Percentiles rank a stretch among this genome's conserved stretches.
Evolutionary conservation across 345 rosid genomes (phyloP).

Genomic region (Aquilaria malaccensis): DNA sequence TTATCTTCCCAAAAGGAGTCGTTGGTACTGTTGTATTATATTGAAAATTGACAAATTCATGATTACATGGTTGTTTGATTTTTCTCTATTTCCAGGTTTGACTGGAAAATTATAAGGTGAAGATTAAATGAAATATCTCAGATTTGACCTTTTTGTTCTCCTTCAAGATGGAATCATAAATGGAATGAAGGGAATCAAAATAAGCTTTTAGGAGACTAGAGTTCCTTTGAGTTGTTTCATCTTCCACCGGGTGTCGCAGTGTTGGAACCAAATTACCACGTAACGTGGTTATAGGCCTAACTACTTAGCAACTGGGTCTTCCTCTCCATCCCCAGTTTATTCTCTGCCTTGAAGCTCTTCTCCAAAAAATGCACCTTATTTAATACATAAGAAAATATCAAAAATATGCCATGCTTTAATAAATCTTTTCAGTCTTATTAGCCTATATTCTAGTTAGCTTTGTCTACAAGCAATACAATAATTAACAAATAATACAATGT

Average conservation of each 20-base stretch:
- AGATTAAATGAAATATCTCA: constrained; percentile 34
- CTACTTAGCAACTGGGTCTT: constrained; percentile 81
- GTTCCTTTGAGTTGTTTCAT: constrained; percentile 83
- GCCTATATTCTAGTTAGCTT: background rate
- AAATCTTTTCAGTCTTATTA: too few relatives aligned
- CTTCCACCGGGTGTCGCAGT: constrained; percentile 92
- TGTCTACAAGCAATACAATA: background rate
- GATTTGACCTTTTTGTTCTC: constrained; percentile 64
- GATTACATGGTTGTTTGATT: too few relatives aligned
- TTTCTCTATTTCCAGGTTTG: too few relatives aligned
- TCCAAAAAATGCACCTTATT: constrained; percentile 68
- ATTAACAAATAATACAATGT: background rate
- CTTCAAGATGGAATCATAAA: constrained; percentile 45
- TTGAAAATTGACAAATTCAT: too few relatives aligned
- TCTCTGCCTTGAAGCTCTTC: constrained; percentile 88
- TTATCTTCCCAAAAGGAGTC: constrained; percentile 13
- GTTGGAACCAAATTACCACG: constrained; percentile 97
- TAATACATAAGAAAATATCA: background rate
- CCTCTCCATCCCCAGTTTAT: constrained; percentile 89
- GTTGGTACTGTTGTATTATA: too few relatives aligned
- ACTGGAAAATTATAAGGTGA: constrained; percentile 2
- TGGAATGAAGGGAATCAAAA: constrained; percentile 59
- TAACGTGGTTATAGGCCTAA: constrained; percentile 85
- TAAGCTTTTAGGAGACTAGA: constrained; percentile 73
- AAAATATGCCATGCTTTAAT: background rate